Evolutionary conservation across 345 rosid genomes (phyloP).

Genomic region (Gossypioides kirkii): DNA sequence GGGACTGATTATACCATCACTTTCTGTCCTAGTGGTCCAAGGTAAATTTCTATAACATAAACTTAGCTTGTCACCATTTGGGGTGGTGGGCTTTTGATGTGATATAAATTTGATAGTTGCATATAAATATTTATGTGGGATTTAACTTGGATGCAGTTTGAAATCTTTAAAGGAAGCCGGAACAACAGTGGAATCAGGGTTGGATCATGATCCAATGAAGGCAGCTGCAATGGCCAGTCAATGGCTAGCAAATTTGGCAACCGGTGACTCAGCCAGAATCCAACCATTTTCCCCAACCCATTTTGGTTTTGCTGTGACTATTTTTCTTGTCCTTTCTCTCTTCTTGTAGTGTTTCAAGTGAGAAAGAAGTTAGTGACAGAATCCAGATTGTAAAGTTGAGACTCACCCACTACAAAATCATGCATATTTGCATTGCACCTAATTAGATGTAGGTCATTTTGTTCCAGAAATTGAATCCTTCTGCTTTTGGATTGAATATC

Average conservation of each 20-base stretch:
- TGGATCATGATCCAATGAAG: constrained; percentile 16
- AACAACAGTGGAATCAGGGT: not conserved
- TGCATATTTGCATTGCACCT: constrained; percentile 20
- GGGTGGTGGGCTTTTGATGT: too few relatives aligned
- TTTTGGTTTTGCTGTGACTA: constrained; percentile 15
- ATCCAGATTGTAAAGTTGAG: constrained; percentile 19
- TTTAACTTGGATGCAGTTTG: constrained; percentile 27
- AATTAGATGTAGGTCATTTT: not conserved
- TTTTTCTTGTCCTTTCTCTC: constrained; percentile 18
- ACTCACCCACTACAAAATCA: not conserved
- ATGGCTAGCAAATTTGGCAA: constrained; percentile 54
- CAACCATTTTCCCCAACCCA: constrained; percentile 13
- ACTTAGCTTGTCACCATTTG: not conserved
- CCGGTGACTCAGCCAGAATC: constrained; percentile 30
- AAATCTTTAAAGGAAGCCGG: constrained; percentile 35
- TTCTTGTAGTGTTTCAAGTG: constrained; percentile 9
- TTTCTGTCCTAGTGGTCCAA: constrained; percentile 45
- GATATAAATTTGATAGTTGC: not conserved
- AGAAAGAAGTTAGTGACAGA: constrained; percentile 8
- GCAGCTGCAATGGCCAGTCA: constrained; percentile 29
- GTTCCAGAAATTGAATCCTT: constrained; percentile 15
- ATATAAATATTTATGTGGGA: not conserved
- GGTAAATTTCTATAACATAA: constrained; percentile 17
- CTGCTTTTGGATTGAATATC: constrained; percentile 2
- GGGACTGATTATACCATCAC: constrained; percentile 52